phyloP scores from a whole-genome alignment of 495 filamentous ascomycete species.

The Achaetomiella virescens region DNA sequence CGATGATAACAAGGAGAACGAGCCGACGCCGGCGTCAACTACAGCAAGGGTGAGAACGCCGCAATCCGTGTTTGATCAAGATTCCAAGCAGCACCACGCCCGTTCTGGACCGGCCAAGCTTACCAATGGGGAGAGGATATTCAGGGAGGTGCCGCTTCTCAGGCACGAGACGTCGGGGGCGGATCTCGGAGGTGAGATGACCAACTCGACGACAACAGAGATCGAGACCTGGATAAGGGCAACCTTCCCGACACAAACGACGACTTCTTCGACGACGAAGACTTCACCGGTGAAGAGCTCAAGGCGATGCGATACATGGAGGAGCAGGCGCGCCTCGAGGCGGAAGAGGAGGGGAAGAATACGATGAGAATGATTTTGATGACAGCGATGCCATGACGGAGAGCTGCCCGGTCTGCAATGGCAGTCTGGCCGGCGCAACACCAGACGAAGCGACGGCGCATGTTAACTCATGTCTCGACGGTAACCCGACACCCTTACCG shows the following conservation, averaged over 20 bases:
- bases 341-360: constrained; percentile 41
- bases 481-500: constrained; percentile 53
- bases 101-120: constrained; percentile 7
- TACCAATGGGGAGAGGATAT: constrained; percentile 14
- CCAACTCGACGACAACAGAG: constrained; percentile 42
- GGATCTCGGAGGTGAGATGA: neutral
- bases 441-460: constrained; percentile 61
- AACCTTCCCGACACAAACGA: constrained; percentile 20
- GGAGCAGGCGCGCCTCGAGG: constrained; percentile 55
- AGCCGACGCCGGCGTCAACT: neutral
- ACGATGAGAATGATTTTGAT: constrained; percentile 8
- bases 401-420: constrained; percentile 72
- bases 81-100: neutral
- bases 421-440: constrained; percentile 51
- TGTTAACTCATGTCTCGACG: constrained; percentile 91
- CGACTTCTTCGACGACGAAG: constrained; percentile 41
- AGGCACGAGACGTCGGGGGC: constrained; percentile 19
- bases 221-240: constrained; percentile 55
- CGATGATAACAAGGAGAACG: constrained; percentile 13
- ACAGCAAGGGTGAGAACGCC: constrained; percentile 18
- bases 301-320: constrained; percentile 55
- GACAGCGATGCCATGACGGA: constrained; percentile 26
- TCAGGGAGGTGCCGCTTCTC: constrained; percentile 14
- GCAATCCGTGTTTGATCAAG: neutral
- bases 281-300: constrained; percentile 57